phyloP scores from a whole-genome alignment of 2,329 filamentous ascomycete species.

The Monosporascus cannonballus region DNA sequence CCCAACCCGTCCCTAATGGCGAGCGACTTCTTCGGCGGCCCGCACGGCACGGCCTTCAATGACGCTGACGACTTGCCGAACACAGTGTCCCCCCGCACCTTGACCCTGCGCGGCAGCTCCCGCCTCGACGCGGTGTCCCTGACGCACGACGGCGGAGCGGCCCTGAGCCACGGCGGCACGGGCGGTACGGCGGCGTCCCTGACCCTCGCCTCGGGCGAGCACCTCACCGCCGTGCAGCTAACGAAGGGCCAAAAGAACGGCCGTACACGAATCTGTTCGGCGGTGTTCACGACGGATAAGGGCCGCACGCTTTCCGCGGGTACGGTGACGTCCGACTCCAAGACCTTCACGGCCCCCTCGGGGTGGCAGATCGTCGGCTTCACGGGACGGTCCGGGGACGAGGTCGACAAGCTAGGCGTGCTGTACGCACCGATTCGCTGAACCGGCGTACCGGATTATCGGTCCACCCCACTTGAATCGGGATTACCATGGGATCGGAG shows the following conservation, averaged over 20 bases:
- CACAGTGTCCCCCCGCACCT: slow-evolving; percentile 26
- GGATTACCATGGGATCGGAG: too few species aligned
- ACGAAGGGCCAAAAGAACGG: slow-evolving; percentile 42
- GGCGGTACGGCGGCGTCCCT: slow-evolving; percentile 40
- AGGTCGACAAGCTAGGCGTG: slow-evolving; percentile 49
- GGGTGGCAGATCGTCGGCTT: slow-evolving; percentile 36
- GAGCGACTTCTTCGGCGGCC: slow-evolving; percentile 41
- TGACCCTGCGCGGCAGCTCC: slow-evolving; percentile 40
- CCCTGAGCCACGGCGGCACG: slow-evolving; percentile 45
- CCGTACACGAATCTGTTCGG: slow-evolving; percentile 49
- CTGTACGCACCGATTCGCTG: slow-evolving; percentile 31
- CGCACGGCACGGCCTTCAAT: slow-evolving; percentile 48
- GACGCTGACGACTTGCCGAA: slow-evolving; percentile 37
- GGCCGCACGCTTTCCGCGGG: slow-evolving; percentile 36
- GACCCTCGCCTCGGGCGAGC: slow-evolving; percentile 38
- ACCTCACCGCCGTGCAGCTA: slow-evolving; percentile 40
- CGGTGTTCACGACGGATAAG: slow-evolving; percentile 43
- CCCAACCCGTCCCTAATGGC: slow-evolving; percentile 32
- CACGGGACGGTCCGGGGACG: slow-evolving; percentile 40
- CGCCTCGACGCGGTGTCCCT: slow-evolving; percentile 47
- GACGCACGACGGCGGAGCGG: slow-evolving; percentile 40
- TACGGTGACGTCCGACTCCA: slow-evolving; percentile 30
- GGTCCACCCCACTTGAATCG: too few species aligned
- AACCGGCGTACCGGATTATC: too few species aligned
- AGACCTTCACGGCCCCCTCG: slow-evolving; percentile 30